Base-by-base conservation (phyloP, 352 stramenopile genomes). In the Phytophthora pistaciae region DNA sequence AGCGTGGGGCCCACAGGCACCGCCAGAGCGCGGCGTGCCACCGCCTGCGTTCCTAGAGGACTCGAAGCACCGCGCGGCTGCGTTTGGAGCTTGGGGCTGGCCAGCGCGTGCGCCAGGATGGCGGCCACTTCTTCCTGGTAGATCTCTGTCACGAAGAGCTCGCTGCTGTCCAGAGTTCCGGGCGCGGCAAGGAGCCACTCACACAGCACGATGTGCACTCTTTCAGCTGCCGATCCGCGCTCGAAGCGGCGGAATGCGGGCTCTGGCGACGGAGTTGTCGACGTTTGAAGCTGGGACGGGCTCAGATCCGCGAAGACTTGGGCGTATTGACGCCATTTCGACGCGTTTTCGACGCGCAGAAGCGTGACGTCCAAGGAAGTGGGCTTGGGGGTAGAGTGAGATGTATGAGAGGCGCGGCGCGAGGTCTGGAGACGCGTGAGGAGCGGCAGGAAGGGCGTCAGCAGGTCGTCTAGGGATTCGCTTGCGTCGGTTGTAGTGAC, bases 91-190 rank as follows among this genome's bases (percentile, higher is more conserved):
- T 62, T 65, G 9, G 55, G 20, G 49, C 73, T 82, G n/a, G 77
- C 72, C 18, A 92, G 68, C 5, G 70, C 56, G 11, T 83, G 73
- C 42, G 80, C 79, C 27, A 92, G 54, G 56, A 92, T 87, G 27
- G 72, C 78, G 3, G 75, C 73, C n/a, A 90, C 54, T 40, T 92
- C 70, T n/a, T 80, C 66, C 48, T 80, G 79, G 72, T 90, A 92
- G 58, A 92, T 86, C 38, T 77, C 69, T 49, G 82, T 83, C 33
- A 74, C 58, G 49, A 92, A 82, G 9, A 92, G 68, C 54, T 92
- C 84, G 55, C 79, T 84, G 27, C 66, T 27, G 27, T 69, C 70
- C 40, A 76, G 46, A 63, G 20, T 70, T 29, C 58, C 60, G 29
- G 55, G 38, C 21, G 52, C 20, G n/a, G 53, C 62, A 3, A 74